Base-by-base conservation (phyloP, 345 rosid genomes). In the Moricandia arvensis region DNA sequence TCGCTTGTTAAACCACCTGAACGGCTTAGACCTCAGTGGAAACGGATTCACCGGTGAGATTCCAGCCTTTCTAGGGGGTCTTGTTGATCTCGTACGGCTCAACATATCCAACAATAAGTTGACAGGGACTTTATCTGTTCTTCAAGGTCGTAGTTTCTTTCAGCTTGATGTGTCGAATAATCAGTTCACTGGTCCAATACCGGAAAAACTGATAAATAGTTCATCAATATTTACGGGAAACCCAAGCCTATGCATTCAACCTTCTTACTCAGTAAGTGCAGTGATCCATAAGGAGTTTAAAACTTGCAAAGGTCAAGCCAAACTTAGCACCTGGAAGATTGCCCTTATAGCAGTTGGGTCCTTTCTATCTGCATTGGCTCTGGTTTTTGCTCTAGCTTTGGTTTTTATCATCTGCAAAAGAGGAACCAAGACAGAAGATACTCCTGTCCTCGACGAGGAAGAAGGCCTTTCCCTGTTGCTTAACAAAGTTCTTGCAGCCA, bases 101-200 rank as follows among this genome's bases (percentile, higher is more conserved):
- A 91, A 93, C 72, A 47, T 90, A 63, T 89, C 98, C 35, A 49
- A 73, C 81, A 93, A 93, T 78, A 89, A 84, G 77, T 85, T 93
- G 67, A 83, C 86, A 5, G 98, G 98, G 45, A 67, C 80, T 64
- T 59, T 93, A 75, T 79, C 75, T 0, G 73, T 80, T 66, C 86
- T 93, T 9, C 75, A 59, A 65, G 27, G 75, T 47, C 84, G 82
- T 37, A 38, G 9, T 2, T 77, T 87, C 0, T 77, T 89, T 5
- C 82, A 72, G 59, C 21, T 89, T 69, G 87, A 90, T 53, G 66
- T 91, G 57, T 91, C 96, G 0, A 8, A 79, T 75, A 93, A 93
- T 84, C 79, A 38, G 41, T 80, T 93, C 83, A 73, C 79, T 0
- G 96, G 98, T 80, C 85, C 91, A 8, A 80, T 87, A 75, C 96